Conservation (phyloP, 1,139 yeast species). For the Blastobotrys raffinosifermentans region DNA sequence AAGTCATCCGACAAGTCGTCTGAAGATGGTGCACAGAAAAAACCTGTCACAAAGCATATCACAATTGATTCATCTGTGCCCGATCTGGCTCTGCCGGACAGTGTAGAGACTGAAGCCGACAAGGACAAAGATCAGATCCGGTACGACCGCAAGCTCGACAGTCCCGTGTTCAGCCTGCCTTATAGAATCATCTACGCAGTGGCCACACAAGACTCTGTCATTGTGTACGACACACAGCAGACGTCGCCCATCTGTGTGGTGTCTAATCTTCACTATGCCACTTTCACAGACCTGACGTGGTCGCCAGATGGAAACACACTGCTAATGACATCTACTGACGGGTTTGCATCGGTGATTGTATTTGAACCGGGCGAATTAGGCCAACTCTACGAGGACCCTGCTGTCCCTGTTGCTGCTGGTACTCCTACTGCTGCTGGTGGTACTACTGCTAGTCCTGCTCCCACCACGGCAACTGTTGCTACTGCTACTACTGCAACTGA, state of each 20-base stretch:
- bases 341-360: constrained; percentile 70
- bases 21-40: too few species aligned
- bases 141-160: constrained; percentile 4
- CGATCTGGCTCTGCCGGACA: constrained; percentile 11
- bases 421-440: constrained; percentile 5
- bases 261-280: constrained; percentile 77
- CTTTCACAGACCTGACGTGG: constrained; percentile 88
- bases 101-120: constrained; percentile 9
- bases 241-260: constrained; percentile 65
- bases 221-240: constrained; percentile 73
- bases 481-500: too few species aligned
- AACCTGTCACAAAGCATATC: constrained; percentile 7
- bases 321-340: constrained; percentile 85
- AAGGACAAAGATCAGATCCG: constrained; percentile 9
- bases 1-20: constrained; percentile 5
- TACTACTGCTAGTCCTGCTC: too few species aligned
- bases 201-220: constrained; percentile 85
- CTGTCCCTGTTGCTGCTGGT: constrained; percentile 5
- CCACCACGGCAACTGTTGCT: too few species aligned
- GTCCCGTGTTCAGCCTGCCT: constrained; percentile 47
- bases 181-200: constrained; percentile 86
- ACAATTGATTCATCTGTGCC: constrained; percentile 10
- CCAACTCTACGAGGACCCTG: constrained; percentile 23
- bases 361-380: constrained; percentile 55
- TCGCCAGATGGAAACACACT: constrained; percentile 65